Evolutionary conservation across 257 asterid species (phyloP).

Genomic region (Solanum appendiculatum): DNA sequence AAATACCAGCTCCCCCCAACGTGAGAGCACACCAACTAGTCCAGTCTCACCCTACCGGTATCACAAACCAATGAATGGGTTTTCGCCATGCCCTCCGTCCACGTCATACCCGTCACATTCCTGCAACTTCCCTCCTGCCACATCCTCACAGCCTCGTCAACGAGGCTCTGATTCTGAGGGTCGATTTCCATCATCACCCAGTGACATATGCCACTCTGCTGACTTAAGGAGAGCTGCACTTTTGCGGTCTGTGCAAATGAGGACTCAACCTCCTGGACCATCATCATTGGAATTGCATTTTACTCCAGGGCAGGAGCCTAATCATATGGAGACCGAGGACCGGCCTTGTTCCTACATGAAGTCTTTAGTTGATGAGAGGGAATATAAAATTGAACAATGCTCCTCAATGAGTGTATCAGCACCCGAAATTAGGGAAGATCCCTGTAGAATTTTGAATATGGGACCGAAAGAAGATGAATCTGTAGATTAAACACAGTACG

Average conservation of each 20-base stretch:
- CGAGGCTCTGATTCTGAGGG: conserved; percentile 89
- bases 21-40: conserved; percentile 77
- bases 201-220: conserved; percentile 97
- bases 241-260: conserved; percentile 85
- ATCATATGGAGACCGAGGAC: conserved; percentile 53
- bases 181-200: conserved; percentile 93
- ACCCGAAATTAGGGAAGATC: conserved; percentile 28
- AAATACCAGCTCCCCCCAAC: conserved; percentile 53
- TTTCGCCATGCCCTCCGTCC: conserved; percentile 30
- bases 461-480: conserved; percentile 27
- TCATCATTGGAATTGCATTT: conserved; percentile 35
- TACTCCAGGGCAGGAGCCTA: conserved; percentile 44
- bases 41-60: conserved; percentile 86
- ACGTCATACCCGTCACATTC: conserved; percentile 35
- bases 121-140: conserved; percentile 20
- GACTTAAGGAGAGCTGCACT: conserved; percentile 90
- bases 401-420: conserved; percentile 19
- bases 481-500: background rate
- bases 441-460: conserved; percentile 25
- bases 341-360: conserved; percentile 47
- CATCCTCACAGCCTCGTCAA: conserved; percentile 61
- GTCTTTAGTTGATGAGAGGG: conserved; percentile 40
- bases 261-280: conserved; percentile 56
- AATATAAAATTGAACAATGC: conserved; percentile 41
- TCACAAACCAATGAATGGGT: conserved; percentile 48